Conservation (phyloP, 331 rosid genomes). For the Erythrophleum ivorense region DNA sequence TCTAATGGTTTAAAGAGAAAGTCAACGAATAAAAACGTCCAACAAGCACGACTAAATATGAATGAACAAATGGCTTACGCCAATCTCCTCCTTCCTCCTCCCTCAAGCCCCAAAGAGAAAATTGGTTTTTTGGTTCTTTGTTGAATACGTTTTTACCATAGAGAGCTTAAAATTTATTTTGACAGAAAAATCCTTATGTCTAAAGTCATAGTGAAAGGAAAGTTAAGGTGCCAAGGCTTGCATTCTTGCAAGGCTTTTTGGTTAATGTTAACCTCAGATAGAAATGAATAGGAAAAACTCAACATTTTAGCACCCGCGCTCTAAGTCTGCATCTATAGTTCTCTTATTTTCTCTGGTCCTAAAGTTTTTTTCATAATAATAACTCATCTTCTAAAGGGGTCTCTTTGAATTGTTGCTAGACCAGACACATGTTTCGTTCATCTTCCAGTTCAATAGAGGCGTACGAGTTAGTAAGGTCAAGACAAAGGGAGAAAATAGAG, state of each 20-base stretch:
- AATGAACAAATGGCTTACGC: not conserved
- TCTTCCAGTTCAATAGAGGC: not conserved
- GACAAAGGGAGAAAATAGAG: constrained; percentile 1
- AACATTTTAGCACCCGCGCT: not conserved
- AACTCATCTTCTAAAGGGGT: too few species aligned
- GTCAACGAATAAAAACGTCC: not conserved
- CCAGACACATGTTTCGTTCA: not conserved
- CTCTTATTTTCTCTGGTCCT: not conserved
- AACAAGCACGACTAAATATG: not conserved
- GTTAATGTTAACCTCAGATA: not conserved
- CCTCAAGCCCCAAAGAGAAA: too few species aligned
- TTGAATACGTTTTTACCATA: not conserved
- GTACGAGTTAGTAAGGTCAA: not conserved
- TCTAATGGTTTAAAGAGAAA: constrained; percentile 12
- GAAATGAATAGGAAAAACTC: not conserved
- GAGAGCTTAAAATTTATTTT: not conserved
- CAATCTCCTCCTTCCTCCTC: too few species aligned
- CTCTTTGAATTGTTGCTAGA: not conserved
- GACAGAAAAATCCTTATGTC: not conserved
- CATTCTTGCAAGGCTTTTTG: not conserved
- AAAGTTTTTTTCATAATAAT: constrained; percentile 8
- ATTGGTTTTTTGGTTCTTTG: too few species aligned
- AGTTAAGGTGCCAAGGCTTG: constrained; percentile 7
- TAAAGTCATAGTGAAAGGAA: not conserved
- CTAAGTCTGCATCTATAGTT: not conserved